Conservation (phyloP, 1,139 yeast genomes). For the Suhomyces kunorum region DNA sequence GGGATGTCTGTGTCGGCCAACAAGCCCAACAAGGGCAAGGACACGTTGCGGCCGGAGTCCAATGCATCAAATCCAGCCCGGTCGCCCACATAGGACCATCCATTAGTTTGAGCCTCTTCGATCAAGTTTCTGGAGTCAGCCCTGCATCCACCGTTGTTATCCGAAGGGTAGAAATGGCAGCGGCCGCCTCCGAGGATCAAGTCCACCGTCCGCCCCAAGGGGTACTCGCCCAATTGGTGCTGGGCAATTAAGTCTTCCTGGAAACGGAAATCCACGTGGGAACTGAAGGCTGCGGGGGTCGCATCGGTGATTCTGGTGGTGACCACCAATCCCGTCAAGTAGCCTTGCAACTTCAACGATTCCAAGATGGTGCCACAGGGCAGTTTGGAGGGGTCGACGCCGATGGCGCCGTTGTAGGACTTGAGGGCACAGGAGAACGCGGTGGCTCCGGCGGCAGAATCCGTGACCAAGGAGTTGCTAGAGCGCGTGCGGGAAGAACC, state of each 20-base stretch:
- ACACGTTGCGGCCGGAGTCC: slow-evolving; percentile 24
- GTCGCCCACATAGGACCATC: slow-evolving; percentile 29
- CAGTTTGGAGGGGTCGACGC: slow-evolving; percentile 23
- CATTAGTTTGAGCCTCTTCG: slow-evolving; percentile 21
- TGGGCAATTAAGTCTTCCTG: slow-evolving; percentile 32
- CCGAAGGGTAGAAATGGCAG: slow-evolving; percentile 26
- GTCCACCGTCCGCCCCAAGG: slow-evolving; percentile 29
- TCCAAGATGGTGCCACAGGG: slow-evolving; percentile 33
- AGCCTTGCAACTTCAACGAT: slow-evolving; percentile 29
- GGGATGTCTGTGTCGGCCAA: slow-evolving; percentile 30
- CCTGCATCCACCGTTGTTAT: slow-evolving; percentile 24
- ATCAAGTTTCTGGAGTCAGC: slow-evolving; percentile 27
- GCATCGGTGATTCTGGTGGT: slow-evolving; percentile 30
- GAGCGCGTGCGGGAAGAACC: slow-evolving; percentile 30
- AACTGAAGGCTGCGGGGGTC: slow-evolving; percentile 30
- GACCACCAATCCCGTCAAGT: slow-evolving; percentile 30
- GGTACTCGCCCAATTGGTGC: slow-evolving; percentile 30
- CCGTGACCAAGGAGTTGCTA: slow-evolving; percentile 26
- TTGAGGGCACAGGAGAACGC: slow-evolving; percentile 31
- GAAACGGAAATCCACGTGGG: slow-evolving; percentile 28
- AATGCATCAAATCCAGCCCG: slow-evolving; percentile 23
- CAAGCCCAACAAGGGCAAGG: slow-evolving; percentile 29
- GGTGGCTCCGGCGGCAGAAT: slow-evolving; percentile 34
- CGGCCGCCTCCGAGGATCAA: slow-evolving; percentile 34
- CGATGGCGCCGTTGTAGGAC: slow-evolving; percentile 32